Evolutionary conservation across 495 filamentous ascomycete genomes (phyloP).

Genomic region (Chaetomium fimeti): DNA sequence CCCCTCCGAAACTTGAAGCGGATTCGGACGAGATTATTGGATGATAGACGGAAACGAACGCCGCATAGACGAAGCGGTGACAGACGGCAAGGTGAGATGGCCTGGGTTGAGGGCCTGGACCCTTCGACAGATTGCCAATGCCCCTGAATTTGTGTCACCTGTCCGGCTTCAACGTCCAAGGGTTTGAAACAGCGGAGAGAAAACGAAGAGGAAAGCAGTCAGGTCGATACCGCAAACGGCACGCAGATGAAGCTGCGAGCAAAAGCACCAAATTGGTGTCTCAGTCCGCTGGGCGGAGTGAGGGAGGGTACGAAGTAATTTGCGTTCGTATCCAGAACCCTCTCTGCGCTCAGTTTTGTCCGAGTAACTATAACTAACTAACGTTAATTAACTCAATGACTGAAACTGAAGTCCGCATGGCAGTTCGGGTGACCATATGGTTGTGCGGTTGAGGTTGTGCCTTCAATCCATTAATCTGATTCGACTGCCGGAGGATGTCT

Average conservation of each 20-base stretch:
- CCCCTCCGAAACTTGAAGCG: conserved; percentile 4
- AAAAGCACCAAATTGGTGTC: background rate
- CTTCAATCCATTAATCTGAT: background rate
- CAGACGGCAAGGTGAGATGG: conserved; percentile 6
- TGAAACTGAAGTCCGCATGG: background rate
- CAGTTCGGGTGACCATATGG: background rate
- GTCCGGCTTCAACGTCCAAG: conserved; percentile 5
- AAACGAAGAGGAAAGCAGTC: background rate
- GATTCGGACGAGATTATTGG: background rate
- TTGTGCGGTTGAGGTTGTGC: background rate
- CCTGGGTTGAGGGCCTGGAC: conserved; percentile 5
- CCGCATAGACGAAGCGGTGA: background rate
- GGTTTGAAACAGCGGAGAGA: background rate
- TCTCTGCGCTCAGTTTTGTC: background rate
- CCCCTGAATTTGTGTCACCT: conserved; percentile 10
- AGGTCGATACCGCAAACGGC: background rate
- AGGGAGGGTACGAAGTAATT: too few species aligned
- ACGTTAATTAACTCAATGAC: too few species aligned
- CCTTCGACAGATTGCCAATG: conserved; percentile 9
- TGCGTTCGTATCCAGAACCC: background rate
- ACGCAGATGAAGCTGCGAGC: background rate
- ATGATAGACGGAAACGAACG: conserved; percentile 1
- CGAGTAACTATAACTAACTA: background rate
- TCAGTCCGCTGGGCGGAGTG: background rate
- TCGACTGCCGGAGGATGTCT: too few species aligned